phyloP scores from a whole-genome alignment of 257 asterid species.

The Rhazya stricta region DNA sequence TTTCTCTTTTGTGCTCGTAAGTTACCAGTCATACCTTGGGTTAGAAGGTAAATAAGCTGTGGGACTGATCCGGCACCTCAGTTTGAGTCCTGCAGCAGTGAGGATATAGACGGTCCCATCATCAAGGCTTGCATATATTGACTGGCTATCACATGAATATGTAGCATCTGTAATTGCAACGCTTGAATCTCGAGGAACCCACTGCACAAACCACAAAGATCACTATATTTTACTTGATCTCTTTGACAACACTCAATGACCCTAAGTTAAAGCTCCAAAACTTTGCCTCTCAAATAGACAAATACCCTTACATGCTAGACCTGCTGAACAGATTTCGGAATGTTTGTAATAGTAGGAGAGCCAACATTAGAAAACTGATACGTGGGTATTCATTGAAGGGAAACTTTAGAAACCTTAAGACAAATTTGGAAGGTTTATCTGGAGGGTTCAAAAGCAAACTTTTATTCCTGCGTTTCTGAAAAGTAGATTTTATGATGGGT shows the following conservation, averaged over 20 bases:
- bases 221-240: constrained; percentile 3
- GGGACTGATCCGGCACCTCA: constrained; percentile 49
- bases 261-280: background rate
- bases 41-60: constrained; percentile 47
- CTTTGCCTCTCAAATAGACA: too few relatives aligned
- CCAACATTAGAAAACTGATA: too few relatives aligned
- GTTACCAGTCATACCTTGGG: constrained; percentile 33
- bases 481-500: background rate
- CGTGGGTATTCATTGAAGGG: too few relatives aligned
- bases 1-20: background rate
- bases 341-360: too few relatives aligned
- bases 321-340: too few relatives aligned
- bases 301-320: too few relatives aligned
- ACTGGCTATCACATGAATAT: constrained; percentile 61
- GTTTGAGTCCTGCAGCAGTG: constrained; percentile 36
- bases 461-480: background rate
- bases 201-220: constrained; percentile 33
- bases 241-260: background rate
- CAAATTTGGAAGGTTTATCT: too few relatives aligned
- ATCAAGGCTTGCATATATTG: constrained; percentile 41
- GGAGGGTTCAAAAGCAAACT: too few relatives aligned
- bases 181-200: constrained; percentile 40
- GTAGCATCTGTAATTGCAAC: constrained; percentile 57
- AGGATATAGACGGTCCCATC: constrained; percentile 48
- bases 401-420: too few relatives aligned